A percentile compares a stretch with the other conserved stretches of the same genome.
phyloP scores from a whole-genome alignment of 257 asterid species.

The Capsicum rhomboideum region DNA sequence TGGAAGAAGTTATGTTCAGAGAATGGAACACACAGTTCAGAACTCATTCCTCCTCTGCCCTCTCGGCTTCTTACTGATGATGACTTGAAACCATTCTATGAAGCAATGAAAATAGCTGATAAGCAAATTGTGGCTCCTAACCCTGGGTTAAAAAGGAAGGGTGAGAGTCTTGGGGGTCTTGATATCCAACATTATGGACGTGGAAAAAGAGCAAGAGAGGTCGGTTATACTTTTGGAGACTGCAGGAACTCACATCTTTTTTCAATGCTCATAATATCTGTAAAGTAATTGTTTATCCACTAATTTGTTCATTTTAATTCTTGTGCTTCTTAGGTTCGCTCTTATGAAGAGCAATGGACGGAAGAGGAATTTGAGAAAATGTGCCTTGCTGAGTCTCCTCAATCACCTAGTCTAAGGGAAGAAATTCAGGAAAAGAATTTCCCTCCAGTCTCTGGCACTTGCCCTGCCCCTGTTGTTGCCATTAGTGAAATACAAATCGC shows the following conservation, averaged over 20 bases:
- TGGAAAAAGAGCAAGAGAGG: conserved; percentile 99
- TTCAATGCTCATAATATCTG: not conserved
- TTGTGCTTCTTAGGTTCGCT: conserved; percentile 57
- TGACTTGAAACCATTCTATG: conserved; percentile 72
- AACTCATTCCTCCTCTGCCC: conserved; percentile 63
- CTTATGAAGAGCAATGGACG: conserved; percentile 97
- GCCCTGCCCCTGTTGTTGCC: conserved; percentile 18
- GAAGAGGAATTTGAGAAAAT: conserved; percentile 95
- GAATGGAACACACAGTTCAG: conserved; percentile 37
- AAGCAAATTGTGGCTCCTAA: conserved; percentile 39
- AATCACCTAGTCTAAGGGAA: conserved; percentile 51
- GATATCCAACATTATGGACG: conserved; percentile 97
- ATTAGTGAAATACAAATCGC: conserved; percentile 34
- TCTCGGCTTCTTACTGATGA: conserved; percentile 76
- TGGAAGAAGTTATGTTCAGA: conserved; percentile 59
- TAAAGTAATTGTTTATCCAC: not conserved
- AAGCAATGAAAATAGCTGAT: conserved; percentile 80
- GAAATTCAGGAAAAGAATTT: conserved; percentile 42
- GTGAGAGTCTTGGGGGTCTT: conserved; percentile 74
- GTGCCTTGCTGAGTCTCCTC: conserved; percentile 84
- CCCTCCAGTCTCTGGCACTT: conserved; percentile 7
- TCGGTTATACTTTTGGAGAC: conserved; percentile 22
- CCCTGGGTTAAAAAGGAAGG: conserved; percentile 67
- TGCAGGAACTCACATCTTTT: not conserved
- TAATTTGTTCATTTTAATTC: conserved; percentile 14